These are phyloP conservation scores for Panaeolus cyanescens DNA, from an alignment of 768 basidiomycete genomes.

Conservation along the genomic window DNA sequence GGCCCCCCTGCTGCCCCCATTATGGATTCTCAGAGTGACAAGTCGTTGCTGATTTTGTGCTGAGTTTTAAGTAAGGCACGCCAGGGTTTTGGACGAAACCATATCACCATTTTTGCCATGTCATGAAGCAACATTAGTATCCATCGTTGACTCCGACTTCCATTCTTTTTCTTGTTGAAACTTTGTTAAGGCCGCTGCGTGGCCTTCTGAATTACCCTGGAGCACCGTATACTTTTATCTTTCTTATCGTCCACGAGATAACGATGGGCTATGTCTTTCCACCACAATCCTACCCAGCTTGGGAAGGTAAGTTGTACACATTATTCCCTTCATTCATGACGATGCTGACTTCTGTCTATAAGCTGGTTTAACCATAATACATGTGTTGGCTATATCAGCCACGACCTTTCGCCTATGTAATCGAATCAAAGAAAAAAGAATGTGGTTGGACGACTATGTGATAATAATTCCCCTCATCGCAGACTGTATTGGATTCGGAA, in stretches of 20 bases:
- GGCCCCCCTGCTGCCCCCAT: neutral
- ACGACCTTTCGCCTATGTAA: neutral
- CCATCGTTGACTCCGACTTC: neutral
- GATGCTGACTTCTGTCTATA: neutral
- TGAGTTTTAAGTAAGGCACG: neutral
- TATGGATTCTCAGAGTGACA: neutral
- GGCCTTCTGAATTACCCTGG: neutral
- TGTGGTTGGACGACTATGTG: constrained; percentile 1
- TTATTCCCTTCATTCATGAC: neutral
- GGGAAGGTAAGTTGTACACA: neutral
- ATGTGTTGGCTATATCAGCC: neutral
- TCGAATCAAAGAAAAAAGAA: neutral
- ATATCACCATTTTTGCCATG: neutral
- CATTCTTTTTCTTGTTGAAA: neutral
- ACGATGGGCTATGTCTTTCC: neutral
- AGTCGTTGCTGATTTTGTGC: neutral
- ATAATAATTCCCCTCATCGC: neutral
- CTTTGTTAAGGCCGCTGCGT: neutral
- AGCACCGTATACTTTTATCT: neutral
- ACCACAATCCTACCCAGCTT: neutral
- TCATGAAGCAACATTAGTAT: neutral
- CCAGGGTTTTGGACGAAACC: neutral
- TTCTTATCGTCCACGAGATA: neutral
- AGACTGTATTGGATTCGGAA: neutral
- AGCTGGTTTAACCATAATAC: neutral